Conservation (phyloP, 202 grass and related monocot genomes). For the Bolboschoenoplectus hybrid region DNA sequence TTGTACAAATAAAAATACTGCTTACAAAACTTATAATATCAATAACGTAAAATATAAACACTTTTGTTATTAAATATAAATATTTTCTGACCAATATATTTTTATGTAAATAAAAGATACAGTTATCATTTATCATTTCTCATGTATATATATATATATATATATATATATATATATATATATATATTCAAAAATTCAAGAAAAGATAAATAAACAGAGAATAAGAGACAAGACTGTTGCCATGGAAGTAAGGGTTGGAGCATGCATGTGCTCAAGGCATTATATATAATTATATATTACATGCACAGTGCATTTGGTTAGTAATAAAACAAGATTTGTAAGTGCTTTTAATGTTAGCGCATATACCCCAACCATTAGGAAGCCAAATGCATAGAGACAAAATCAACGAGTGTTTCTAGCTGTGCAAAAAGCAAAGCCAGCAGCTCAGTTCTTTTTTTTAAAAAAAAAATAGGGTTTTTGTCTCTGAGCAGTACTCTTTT, state of each 20-base stretch:
- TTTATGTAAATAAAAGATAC: too few species aligned
- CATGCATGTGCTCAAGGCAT: slow-evolving; percentile 69
- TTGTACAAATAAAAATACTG: too few species aligned
- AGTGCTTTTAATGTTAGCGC: slow-evolving; percentile 50
- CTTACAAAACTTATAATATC: too few species aligned
- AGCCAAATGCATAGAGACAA: slow-evolving; percentile 71
- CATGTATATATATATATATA: too few species aligned
- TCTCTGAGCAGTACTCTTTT: slow-evolving; percentile 21
- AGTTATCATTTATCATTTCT: too few species aligned
- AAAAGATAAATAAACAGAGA: slow-evolving; percentile 42
- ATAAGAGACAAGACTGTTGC: slow-evolving; percentile 39
- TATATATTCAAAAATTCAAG: too few species aligned
- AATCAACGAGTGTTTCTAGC: slow-evolving; percentile 60
- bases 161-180: too few species aligned
- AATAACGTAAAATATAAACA: too few species aligned
- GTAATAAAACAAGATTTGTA: slow-evolving; percentile 35
- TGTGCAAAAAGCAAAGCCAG: slow-evolving; percentile 50
- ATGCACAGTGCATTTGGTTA: slow-evolving; percentile 28
- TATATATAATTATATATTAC: slow-evolving; percentile 17
- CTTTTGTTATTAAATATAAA: too few species aligned
- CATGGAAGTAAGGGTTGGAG: slow-evolving; percentile 55
- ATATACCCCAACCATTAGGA: slow-evolving; percentile 69
- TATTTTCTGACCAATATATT: too few species aligned
- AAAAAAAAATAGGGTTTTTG: slow-evolving; percentile 12
- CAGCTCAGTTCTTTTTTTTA: slow-evolving; percentile 18